Evolutionary conservation across 2,329 filamentous ascomycete species (phyloP), one percentile per base, ranked within the genome.

Genomic region (Aspergillus viridinutans): DNA sequence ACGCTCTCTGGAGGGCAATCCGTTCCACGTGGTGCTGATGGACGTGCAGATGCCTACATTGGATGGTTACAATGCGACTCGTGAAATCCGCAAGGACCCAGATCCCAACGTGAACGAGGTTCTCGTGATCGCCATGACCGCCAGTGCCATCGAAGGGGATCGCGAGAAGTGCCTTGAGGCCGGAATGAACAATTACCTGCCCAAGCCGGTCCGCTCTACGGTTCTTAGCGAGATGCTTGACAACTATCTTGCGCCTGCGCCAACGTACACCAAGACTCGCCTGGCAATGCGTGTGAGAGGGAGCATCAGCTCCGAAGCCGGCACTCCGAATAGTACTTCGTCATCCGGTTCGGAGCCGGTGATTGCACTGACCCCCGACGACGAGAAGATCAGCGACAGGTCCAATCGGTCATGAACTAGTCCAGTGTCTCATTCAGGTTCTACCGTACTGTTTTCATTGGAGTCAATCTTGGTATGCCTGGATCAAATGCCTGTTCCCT

Each of bases 101-200:
- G 83, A 91, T 57, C 87, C 91, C 38, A 83, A 84, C 7, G 90
- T 97, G 10, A 83, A 90, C 53, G 87, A 90, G 62, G 85, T 95
- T 1, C 80, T 97, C n/a, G 90, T 97, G 50, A 97, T 97, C 65
- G 93, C 93, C 54, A 97, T 97, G 93, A 97, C 93, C 1, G 93
- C 93, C 1, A 92, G 88, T 26, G 93, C 93, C 3, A 97, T 97
- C 59, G 90, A 94, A 70, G 93, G 93, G 20, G 93, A 97, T 70
- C 83, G 92, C 50, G 93, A 97, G 72, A 97, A 96, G 76, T 97
- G 93, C 65, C 78, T 97, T n/a, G 90, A 92, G 51, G 90, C 91
- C 1, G 93, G 93, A 48, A 97, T 97, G 93, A 96, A 97, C 73
- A 94, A 97, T 68, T 97, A 97, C 67, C 83, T 97, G 1, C 92